Conservation (phyloP, 108 stramenopile genomes). For the Stephanodiscus triporus region DNA sequence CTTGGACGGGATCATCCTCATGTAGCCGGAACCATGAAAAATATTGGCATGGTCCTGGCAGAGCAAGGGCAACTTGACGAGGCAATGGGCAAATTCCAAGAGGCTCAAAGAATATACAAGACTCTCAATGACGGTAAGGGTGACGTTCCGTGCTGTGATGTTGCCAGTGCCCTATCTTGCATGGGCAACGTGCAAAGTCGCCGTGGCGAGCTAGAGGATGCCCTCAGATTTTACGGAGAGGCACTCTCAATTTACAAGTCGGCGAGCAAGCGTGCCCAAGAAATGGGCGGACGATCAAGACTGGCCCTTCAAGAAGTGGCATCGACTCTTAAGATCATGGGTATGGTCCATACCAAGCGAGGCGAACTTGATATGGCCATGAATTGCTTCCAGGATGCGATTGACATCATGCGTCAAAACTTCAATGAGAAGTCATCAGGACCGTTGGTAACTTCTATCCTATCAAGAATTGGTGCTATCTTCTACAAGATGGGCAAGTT, state of each 20-base stretch:
- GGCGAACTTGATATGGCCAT: conserved; percentile 73
- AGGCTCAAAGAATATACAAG: conserved; percentile 66
- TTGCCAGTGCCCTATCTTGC: conserved; percentile 81
- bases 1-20: conserved; percentile 70
- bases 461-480: conserved; percentile 74
- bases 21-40: conserved; percentile 81
- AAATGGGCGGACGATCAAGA: conserved; percentile 33
- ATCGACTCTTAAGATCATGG: conserved; percentile 80
- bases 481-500: conserved; percentile 70
- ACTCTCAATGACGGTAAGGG: conserved; percentile 36
- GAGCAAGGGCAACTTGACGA: conserved; percentile 74
- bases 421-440: conserved; percentile 47
- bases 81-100: conserved; percentile 68
- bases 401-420: conserved; percentile 60
- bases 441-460: conserved; percentile 55
- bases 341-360: conserved; percentile 43
- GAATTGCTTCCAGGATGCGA: conserved; percentile 73
- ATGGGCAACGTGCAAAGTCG: conserved; percentile 86
- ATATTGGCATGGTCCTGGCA: conserved; percentile 85
- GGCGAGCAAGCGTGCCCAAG: conserved; percentile 29
- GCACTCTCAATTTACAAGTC: conserved; percentile 73
- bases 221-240: conserved; percentile 67
- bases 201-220: conserved; percentile 74
- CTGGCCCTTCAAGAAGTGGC: conserved; percentile 70
- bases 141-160: conserved; percentile 65